Evolutionary conservation across 2,329 filamentous ascomycete genomes (phyloP), one percentile per base, ranked within the genome.

Genomic region (Fusarium penzigii): DNA sequence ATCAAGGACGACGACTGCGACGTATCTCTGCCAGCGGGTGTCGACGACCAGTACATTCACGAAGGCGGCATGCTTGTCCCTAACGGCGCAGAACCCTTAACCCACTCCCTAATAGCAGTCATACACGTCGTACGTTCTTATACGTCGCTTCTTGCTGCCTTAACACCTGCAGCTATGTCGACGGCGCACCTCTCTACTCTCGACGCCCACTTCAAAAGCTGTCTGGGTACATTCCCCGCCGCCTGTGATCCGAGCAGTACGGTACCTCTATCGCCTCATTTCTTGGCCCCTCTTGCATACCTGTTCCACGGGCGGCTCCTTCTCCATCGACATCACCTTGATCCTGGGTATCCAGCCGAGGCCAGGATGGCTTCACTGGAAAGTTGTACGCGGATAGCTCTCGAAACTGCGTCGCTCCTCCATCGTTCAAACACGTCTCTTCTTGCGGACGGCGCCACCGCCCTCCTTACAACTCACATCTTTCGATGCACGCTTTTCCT

Each of bases 1-100:
- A 96, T 97, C 65, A 82, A 92, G 65, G 93, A 97, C 63, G 81
- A 84, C 32, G 93, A 97, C 70, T 96, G 91, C 75, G 90, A 97
- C 61, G 86, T 92, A 7, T 79, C 83, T 17, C 81, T 96, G 25
- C 93, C 93, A 0, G 87, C 86, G 20, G 83, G 88, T 1, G 82
- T 92, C 20, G 90, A 96, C 68, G 92, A 97, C 63, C 86, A 90
- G 62, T 87, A 85, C 65, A 85, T 92, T 43, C 80, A 83, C 62
- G 70, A 86, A 68, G 76, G 78, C 41, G 81, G 81, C 11, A 79
- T 80, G 61, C 67, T 78, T 42, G 76, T 78, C 38, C 80, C 76
- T 39, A 81, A 72, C 49, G 81, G 74, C 49, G 75, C 70, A 29
- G 76, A 78, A 44, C 79, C 83, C 4, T 77, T 87, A 39, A 85